phyloP scores from a whole-genome alignment of 2,329 filamentous ascomycete genomes.

The Calonectria hawksworthii region DNA sequence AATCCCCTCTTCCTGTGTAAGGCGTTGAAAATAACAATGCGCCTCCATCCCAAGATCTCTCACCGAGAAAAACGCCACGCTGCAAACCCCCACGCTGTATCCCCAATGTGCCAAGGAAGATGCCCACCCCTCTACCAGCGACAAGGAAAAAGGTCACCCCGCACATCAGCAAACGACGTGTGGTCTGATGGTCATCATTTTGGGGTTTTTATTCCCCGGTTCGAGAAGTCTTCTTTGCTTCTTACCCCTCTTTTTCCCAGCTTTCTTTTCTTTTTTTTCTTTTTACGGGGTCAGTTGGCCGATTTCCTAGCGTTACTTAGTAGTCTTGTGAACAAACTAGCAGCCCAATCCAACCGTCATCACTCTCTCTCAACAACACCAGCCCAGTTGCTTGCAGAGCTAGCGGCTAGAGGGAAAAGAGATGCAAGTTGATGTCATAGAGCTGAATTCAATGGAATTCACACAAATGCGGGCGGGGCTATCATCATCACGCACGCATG shows the following conservation, averaged over 20 bases:
- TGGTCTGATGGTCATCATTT: background rate
- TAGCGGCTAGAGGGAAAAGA: background rate
- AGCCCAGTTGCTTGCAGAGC: background rate
- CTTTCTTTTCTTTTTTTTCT: background rate
- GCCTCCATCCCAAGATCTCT: constrained; percentile 31
- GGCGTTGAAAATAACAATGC: constrained; percentile 13
- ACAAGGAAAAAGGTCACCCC: background rate
- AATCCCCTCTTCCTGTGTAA: background rate
- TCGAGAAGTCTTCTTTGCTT: background rate
- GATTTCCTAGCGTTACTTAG: background rate
- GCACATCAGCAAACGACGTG: background rate
- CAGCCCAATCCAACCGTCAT: background rate
- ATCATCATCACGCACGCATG: background rate
- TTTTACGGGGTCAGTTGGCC: background rate
- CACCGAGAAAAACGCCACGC: constrained; percentile 35
- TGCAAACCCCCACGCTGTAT: constrained; percentile 31
- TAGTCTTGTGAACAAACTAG: background rate
- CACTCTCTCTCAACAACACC: background rate
- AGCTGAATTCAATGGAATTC: background rate
- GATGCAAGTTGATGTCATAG: background rate
- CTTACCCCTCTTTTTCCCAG: background rate
- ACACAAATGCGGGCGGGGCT: background rate
- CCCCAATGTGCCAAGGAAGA: constrained; percentile 6
- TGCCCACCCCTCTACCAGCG: background rate
- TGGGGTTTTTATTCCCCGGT: background rate